These are phyloP conservation scores for Kazachstania taianensis DNA, from an alignment of 805 yeast genomes.

Conservation along the genomic window DNA sequence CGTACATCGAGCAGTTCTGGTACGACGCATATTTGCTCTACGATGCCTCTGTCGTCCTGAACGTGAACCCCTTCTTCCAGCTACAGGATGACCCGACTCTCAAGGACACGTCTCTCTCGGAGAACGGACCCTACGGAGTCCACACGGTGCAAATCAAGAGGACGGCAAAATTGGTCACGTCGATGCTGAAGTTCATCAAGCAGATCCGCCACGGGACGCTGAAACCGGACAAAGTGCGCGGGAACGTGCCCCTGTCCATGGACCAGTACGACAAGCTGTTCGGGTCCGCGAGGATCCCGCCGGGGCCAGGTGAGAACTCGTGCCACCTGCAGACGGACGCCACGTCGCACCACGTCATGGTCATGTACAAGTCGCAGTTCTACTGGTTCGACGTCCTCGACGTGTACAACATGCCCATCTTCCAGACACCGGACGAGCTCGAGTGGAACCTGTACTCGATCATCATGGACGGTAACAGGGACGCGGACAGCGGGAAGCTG, in stretches of 20 bases:
- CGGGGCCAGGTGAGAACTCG: constrained; percentile 43
- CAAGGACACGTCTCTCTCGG: constrained; percentile 23
- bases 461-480: constrained; percentile 55
- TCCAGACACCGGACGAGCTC: constrained; percentile 60
- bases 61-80: constrained; percentile 81
- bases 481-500: not conserved
- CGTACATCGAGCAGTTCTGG: constrained; percentile 92
- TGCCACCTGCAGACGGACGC: constrained; percentile 79
- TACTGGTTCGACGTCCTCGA: constrained; percentile 93
- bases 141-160: constrained; percentile 52
- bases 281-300: constrained; percentile 83
- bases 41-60: constrained; percentile 85
- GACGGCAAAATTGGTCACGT: constrained; percentile 68
- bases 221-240: constrained; percentile 57
- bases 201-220: constrained; percentile 69
- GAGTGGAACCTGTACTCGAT: constrained; percentile 67
- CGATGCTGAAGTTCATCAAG: constrained; percentile 68
- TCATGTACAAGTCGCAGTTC: constrained; percentile 75
- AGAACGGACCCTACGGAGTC: constrained; percentile 28
- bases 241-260: constrained; percentile 67
- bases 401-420: constrained; percentile 54
- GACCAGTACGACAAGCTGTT: constrained; percentile 81
- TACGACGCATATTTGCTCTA: constrained; percentile 79
- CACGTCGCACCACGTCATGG: constrained; percentile 69
- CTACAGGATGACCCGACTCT: constrained; percentile 83